Evolutionary conservation across 495 filamentous ascomycete genomes (phyloP).

Genomic region (Amniculicola lignicola): DNA sequence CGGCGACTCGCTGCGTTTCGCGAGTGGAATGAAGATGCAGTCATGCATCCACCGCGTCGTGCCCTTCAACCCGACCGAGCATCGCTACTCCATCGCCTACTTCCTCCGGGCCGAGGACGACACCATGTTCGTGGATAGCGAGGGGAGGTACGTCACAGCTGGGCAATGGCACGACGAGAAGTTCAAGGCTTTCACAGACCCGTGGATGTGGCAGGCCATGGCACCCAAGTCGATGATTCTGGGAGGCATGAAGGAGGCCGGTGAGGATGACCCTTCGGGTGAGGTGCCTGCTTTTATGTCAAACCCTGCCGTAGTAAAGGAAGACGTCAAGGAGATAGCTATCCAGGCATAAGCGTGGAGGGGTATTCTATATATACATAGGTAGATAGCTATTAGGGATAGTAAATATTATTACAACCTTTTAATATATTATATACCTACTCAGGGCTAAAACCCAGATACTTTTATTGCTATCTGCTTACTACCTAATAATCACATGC

Average conservation of each 20-base stretch:
- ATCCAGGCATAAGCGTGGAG: slow-evolving; percentile 5
- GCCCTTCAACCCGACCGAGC: slow-evolving; percentile 48
- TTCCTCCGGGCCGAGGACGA: slow-evolving; percentile 56
- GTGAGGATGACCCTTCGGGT: slow-evolving; percentile 25
- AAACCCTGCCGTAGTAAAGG: background rate
- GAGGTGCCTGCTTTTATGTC: background rate
- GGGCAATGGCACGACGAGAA: slow-evolving; percentile 57
- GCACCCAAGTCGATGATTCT: slow-evolving; percentile 23
- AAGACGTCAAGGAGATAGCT: slow-evolving; percentile 1
- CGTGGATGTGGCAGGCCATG: slow-evolving; percentile 21
- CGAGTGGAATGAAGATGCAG: slow-evolving; percentile 49
- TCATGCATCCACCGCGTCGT: slow-evolving; percentile 58
- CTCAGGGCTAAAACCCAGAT: no score
- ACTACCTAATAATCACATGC: no score
- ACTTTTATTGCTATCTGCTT: no score
- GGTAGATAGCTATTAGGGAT: no score
- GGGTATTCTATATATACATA: no score
- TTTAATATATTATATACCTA: no score
- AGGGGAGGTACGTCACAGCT: slow-evolving; percentile 49
- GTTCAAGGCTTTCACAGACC: slow-evolving; percentile 44
- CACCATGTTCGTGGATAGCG: slow-evolving; percentile 50
- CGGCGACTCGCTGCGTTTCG: slow-evolving; percentile 56
- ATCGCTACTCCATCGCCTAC: slow-evolving; percentile 58
- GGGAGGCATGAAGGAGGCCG: slow-evolving; percentile 30
- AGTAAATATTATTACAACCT: no score